Percentiles rank a stretch among this genome's conserved stretches.
Evolutionary conservation across 1,284 basidiomycete genomes (phyloP).

Genomic region (Apiotrichum porosum): DNA sequence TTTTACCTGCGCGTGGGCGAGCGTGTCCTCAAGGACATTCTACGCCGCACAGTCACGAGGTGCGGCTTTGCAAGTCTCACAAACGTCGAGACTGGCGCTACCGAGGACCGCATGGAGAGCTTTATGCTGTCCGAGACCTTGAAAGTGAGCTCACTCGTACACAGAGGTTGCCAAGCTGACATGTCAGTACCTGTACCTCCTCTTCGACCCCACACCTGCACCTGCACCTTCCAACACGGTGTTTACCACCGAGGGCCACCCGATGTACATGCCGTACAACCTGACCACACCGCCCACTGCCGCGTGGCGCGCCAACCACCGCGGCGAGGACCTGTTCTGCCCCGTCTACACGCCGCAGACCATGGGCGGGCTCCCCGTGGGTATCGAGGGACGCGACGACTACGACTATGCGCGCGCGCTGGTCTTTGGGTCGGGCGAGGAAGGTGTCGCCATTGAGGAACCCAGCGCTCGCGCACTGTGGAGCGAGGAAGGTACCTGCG

Average conservation of each 20-base stretch:
- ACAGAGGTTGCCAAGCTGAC: too few relatives aligned
- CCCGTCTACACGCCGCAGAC: slow-evolving; percentile 59
- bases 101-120: slow-evolving; percentile 86
- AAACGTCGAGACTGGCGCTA: slow-evolving; percentile 68
- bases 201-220: slow-evolving; percentile 86
- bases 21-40: slow-evolving; percentile 70
- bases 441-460: not conserved
- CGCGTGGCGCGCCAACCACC: slow-evolving; percentile 49
- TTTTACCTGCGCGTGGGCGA: slow-evolving; percentile 89
- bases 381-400: slow-evolving; percentile 66
- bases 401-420: slow-evolving; percentile 70
- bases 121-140: slow-evolving; percentile 85
- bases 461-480: not conserved
- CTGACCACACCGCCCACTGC: slow-evolving; percentile 58
- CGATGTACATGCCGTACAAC: slow-evolving; percentile 61
- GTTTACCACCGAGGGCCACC: slow-evolving; percentile 88
- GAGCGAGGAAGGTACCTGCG: slow-evolving; percentile 61
- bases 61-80: slow-evolving; percentile 79
- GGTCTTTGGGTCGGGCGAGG: slow-evolving; percentile 49
- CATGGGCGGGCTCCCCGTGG: slow-evolving; percentile 56
- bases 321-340: slow-evolving; percentile 64
- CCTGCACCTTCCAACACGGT: slow-evolving; percentile 60
- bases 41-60: slow-evolving; percentile 65
- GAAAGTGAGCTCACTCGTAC: too few relatives aligned
- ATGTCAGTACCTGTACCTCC: slow-evolving; percentile 85